A percentile compares a stretch with the other conserved stretches of the same genome.
phyloP scores from a whole-genome alignment of 345 rosid species.

The Aegle marmelos region DNA sequence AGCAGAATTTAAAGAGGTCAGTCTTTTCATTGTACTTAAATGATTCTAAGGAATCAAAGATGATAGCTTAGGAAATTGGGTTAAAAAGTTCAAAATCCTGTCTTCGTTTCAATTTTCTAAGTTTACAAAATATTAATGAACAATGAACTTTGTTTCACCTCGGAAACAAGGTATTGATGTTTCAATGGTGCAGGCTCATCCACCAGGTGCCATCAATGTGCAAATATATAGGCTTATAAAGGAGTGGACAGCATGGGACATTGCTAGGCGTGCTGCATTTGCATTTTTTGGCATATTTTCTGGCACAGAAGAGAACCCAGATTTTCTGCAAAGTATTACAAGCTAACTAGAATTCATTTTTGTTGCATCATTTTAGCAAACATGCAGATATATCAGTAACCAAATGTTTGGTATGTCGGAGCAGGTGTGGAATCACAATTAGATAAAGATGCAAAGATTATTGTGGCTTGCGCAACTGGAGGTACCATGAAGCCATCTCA shows the following conservation, averaged over 20 bases:
- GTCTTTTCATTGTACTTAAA: slow-evolving; percentile 13
- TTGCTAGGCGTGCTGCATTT: slow-evolving; percentile 93
- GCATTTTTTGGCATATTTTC: slow-evolving; percentile 96
- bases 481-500: slow-evolving; percentile 87
- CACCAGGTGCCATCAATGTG: slow-evolving; percentile 85
- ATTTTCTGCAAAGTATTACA: slow-evolving; percentile 62
- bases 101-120: too few species aligned
- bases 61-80: background rate
- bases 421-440: slow-evolving; percentile 81
- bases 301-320: slow-evolving; percentile 97
- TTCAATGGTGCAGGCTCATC: slow-evolving; percentile 53
- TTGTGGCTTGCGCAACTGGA: slow-evolving; percentile 91
- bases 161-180: background rate
- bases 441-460: slow-evolving; percentile 77
- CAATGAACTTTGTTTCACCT: too few species aligned
- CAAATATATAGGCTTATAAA: slow-evolving; percentile 91
- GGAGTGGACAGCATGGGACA: slow-evolving; percentile 99
- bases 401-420: background rate
- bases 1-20: slow-evolving; percentile 88
- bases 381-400: background rate
- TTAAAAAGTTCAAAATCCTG: background rate
- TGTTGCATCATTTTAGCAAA: background rate
- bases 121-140: too few species aligned
- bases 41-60: background rate
- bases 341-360: slow-evolving; percentile 4